Base-by-base conservation (phyloP, 2,329 filamentous ascomycete genomes). In the Chaetomium sp. region DNA sequence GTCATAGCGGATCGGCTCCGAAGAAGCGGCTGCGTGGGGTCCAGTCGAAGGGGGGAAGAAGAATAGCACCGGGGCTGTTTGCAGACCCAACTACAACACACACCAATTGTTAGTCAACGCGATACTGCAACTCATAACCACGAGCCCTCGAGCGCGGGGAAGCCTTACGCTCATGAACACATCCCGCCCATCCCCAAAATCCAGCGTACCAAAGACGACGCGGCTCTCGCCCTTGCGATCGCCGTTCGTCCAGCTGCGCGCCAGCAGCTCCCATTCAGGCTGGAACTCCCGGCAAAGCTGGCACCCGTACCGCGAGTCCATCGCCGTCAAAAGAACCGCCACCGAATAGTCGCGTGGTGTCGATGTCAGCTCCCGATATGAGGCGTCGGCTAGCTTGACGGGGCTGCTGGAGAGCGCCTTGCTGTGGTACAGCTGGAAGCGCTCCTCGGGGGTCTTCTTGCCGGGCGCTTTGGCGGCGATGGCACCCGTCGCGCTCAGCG, bases 11-110 rank as follows among this genome's bases (percentile, higher is more conserved):
- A 87, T 63, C 36, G 91, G 89, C 12, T 87, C 81, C 51, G 76
- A 72, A 54, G 87, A 82, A 46, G 82, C 67, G 62, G 82, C 86
- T 51, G 92, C 91, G 70, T 90, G 81, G 33, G 89, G 87, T 14
- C 94, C 94, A 54, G 79, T 74, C 5, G 91, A 96, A 32, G 94
- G 90, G 59, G 84, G 89, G 77, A 94, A 97, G 62, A 95, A 76
- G 45, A 96, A 76, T 44, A 99, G 79, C 41, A 97, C 87, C 1
- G 94, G 94, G 6, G 94, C 94, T 47, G 92, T 96, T 84, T 96
- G 89, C 43, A 99, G 84, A 72, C 88, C 86, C 64, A 97, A 81
- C 92, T 97, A 64, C 42, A 61, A 7, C 34, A 14, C 11, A 14
- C 59, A 43, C 2, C 19, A 38, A 38, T 2, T 12, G 35, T 52